Conservation (phyloP, 2,329 filamentous ascomycete genomes). For the Lecanosticta acicola region DNA sequence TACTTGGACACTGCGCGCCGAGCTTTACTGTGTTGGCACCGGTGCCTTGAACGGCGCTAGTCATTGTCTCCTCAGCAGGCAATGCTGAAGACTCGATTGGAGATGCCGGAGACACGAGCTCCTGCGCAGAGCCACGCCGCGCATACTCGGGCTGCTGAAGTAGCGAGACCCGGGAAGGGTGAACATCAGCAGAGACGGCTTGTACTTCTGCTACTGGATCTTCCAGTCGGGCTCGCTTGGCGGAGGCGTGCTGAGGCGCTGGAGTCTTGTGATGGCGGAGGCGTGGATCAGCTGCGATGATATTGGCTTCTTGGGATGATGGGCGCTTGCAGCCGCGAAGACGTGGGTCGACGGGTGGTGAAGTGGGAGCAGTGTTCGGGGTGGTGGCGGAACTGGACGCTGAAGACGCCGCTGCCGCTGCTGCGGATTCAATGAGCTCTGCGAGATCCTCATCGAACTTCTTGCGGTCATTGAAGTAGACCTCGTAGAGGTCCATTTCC, state of each 20-base stretch:
- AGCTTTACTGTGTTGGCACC: not conserved
- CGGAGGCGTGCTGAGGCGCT: not conserved
- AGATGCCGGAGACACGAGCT: not conserved
- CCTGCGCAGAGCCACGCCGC: too few species aligned
- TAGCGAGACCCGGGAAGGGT: too few species aligned
- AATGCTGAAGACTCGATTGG: not conserved
- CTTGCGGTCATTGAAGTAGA: constrained; percentile 7
- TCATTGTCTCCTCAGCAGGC: not conserved
- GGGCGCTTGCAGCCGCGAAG: not conserved
- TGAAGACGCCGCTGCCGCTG: constrained; percentile 7
- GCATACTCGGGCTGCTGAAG: too few species aligned
- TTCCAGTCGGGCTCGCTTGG: not conserved
- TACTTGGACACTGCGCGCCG: too few species aligned
- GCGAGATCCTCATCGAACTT: constrained; percentile 13
- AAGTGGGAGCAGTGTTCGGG: constrained; percentile 2
- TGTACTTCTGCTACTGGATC: too few species aligned
- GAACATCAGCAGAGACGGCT: too few species aligned
- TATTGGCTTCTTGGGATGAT: constrained; percentile 6
- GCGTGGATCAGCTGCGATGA: constrained; percentile 9
- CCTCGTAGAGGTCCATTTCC: constrained; percentile 10
- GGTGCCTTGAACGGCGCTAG: not conserved
- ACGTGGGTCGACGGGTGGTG: constrained; percentile 9
- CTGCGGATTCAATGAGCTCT: constrained; percentile 11
- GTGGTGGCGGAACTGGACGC: not conserved
- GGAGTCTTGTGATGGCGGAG: not conserved